Evolutionary conservation across 2,329 filamentous ascomycete genomes (phyloP).

Genomic region (Phyllosticta citrichinensis): DNA sequence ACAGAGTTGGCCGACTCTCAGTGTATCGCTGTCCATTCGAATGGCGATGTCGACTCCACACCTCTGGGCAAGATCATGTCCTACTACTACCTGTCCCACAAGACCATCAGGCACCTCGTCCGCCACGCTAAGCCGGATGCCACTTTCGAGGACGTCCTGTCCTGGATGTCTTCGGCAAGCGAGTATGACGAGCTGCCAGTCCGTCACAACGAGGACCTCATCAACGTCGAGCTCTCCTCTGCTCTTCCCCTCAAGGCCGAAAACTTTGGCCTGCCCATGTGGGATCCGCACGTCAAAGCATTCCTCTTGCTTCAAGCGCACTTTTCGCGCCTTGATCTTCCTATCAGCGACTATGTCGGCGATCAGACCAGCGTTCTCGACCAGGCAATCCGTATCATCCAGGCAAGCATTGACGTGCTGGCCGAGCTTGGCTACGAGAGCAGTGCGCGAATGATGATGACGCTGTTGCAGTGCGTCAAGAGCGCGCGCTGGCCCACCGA

Average conservation of each 20-base stretch:
- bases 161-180: conserved; percentile 86
- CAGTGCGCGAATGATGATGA: conserved; percentile 72
- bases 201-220: conserved; percentile 94
- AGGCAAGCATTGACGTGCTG: conserved; percentile 87
- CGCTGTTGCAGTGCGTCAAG: conserved; percentile 83
- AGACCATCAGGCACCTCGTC: conserved; percentile 79
- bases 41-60: conserved; percentile 82
- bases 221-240: conserved; percentile 81
- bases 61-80: conserved; percentile 97
- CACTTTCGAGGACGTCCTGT: conserved; percentile 70
- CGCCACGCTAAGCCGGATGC: conserved; percentile 65
- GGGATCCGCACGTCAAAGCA: conserved; percentile 96
- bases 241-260: conserved; percentile 64
- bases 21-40: conserved; percentile 73
- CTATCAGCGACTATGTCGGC: conserved; percentile 93
- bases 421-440: conserved; percentile 78
- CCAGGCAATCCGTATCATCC: conserved; percentile 92
- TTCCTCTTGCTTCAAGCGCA: conserved; percentile 91
- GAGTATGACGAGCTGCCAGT: conserved; percentile 98
- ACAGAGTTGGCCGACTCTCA: conserved; percentile 71
- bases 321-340: conserved; percentile 84
- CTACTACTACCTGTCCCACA: conserved; percentile 94
- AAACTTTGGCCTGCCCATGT: conserved; percentile 69
- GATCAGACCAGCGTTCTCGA: conserved; percentile 84
- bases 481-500: conserved; percentile 85